These are phyloP conservation scores for Acrocalymma vagum DNA, from an alignment of 2,329 filamentous ascomycete species.

Conservation along the genomic window DNA sequence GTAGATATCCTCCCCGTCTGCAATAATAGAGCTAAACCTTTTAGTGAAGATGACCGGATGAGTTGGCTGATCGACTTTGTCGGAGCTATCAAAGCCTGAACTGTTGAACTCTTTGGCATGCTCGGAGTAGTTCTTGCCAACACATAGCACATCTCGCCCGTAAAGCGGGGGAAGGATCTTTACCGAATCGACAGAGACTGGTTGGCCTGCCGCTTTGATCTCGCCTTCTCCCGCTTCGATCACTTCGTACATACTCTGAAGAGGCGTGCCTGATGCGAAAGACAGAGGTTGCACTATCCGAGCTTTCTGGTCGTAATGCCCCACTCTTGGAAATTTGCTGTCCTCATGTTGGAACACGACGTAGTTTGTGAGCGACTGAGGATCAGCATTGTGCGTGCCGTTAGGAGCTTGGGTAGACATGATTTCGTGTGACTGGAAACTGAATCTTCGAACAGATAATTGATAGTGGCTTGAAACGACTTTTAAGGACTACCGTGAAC, in stretches of 20 bases:
- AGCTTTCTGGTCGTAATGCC: slow-evolving; percentile 50
- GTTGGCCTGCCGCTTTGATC: slow-evolving; percentile 46
- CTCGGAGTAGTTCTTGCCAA: slow-evolving; percentile 66
- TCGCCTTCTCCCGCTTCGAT: slow-evolving; percentile 56
- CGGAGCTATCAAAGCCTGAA: slow-evolving; percentile 63
- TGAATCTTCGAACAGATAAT: too few species aligned
- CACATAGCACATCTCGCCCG: slow-evolving; percentile 61
- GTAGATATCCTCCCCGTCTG: slow-evolving; percentile 56
- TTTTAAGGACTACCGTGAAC: too few species aligned
- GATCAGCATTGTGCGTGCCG: too few species aligned
- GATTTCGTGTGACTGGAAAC: too few species aligned
- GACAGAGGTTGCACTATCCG: slow-evolving; percentile 54
- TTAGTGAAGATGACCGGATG: slow-evolving; percentile 67
- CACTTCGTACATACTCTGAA: slow-evolving; percentile 60
- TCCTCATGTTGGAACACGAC: slow-evolving; percentile 41
- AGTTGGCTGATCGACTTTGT: slow-evolving; percentile 61
- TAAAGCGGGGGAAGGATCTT: slow-evolving; percentile 58
- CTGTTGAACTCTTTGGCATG: slow-evolving; percentile 67
- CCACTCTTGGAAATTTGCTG: slow-evolving; percentile 43
- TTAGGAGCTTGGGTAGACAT: too few species aligned
- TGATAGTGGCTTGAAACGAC: too few species aligned
- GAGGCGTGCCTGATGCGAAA: slow-evolving; percentile 57
- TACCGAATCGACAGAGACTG: slow-evolving; percentile 45
- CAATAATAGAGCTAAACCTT: slow-evolving; percentile 62
- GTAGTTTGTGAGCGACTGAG: slow-evolving; percentile 49